phyloP scores from a whole-genome alignment of 768 basidiomycete species.

The Mycena capillaripes region DNA sequence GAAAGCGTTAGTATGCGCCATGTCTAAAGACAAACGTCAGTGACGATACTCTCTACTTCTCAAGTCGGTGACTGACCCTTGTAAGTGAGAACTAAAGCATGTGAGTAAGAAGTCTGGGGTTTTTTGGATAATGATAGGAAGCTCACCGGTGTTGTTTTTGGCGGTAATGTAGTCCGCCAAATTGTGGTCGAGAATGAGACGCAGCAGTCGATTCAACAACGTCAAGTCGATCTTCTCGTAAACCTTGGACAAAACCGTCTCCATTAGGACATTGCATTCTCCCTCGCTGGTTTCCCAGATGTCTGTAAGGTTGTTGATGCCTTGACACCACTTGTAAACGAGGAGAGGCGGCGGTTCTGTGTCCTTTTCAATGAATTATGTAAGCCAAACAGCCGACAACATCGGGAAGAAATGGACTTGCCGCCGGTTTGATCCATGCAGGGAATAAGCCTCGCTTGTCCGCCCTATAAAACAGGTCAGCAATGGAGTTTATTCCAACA shows the following conservation, averaged over 20 bases:
- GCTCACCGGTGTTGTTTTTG: conserved; percentile 90
- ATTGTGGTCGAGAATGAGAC: conserved; percentile 98
- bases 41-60: not conserved
- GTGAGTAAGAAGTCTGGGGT: too few relatives aligned
- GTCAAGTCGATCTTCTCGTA: conserved; percentile 99
- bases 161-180: conserved; percentile 99
- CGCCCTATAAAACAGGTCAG: conserved; percentile 59
- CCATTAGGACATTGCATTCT: conserved; percentile 99
- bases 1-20: conserved; percentile 98
- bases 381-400: conserved; percentile 15
- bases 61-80: conserved; percentile 62
- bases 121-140: too few relatives aligned
- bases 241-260: conserved; percentile 96
- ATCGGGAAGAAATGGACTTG: conserved; percentile 40
- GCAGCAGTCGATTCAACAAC: conserved; percentile 92
- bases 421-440: conserved; percentile 98
- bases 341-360: conserved; percentile 97
- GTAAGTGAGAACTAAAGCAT: conserved; percentile 78
- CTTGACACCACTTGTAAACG: conserved; percentile 99
- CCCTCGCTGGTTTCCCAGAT: conserved; percentile 99
- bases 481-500: not conserved
- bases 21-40: conserved; percentile 59
- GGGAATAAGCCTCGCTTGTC: conserved; percentile 99
- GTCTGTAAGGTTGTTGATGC: conserved; percentile 98
- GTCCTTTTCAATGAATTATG: conserved; percentile 58